phyloP scores from a whole-genome alignment of 495 filamentous ascomycete species.

The Xeromyces bisporus region DNA sequence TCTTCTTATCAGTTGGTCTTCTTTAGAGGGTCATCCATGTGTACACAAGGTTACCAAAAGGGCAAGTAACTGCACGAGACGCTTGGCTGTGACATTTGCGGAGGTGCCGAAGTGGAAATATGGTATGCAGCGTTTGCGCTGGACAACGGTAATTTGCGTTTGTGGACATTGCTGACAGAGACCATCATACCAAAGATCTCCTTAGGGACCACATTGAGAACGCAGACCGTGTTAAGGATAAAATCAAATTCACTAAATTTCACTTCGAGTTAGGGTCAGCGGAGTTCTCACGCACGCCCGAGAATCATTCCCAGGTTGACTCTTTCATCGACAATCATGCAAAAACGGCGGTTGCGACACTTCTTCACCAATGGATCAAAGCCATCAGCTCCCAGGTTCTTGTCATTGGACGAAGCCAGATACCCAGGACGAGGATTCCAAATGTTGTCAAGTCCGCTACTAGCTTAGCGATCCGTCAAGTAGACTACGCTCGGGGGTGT shows the following conservation, averaged over 20 bases:
- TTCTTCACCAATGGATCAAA: no score
- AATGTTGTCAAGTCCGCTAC: slow-evolving; percentile 7
- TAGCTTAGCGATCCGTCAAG: slow-evolving; percentile 23
- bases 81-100: slow-evolving; percentile 18
- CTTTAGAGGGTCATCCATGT: slow-evolving; percentile 8
- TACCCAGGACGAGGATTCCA: no score
- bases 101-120: slow-evolving; percentile 8
- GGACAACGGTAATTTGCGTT: no score
- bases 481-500: slow-evolving; percentile 17
- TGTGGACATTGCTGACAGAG: not conserved
- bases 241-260: not conserved
- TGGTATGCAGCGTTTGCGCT: slow-evolving; percentile 11
- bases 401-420: not conserved
- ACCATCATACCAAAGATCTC: no score
- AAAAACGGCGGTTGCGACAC: no score
- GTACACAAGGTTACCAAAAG: slow-evolving; percentile 13
- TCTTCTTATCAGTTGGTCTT: slow-evolving; percentile 15
- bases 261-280: no score
- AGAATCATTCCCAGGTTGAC: no score
- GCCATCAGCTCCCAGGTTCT: not conserved
- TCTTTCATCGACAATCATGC: no score
- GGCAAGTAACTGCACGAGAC: slow-evolving; percentile 18
- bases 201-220: no score
- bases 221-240: not conserved
- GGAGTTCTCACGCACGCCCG: no score